Evolutionary conservation across 75 land plant genomes (phyloP).

Genomic region (Picea sitchensis): DNA sequence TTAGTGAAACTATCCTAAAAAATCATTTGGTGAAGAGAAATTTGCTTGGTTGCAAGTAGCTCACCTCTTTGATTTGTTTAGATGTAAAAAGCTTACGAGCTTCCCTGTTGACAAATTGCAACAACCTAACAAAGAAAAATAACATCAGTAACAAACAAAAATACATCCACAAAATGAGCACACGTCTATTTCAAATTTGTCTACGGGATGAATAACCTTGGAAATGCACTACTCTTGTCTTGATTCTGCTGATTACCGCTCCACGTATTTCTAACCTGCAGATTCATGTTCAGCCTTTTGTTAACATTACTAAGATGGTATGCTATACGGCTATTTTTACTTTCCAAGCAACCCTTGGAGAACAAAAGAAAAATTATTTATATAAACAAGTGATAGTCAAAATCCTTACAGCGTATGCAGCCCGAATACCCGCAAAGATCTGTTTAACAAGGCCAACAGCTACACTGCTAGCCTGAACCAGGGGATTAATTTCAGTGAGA

Average conservation of each 20-base stretch:
- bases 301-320: not conserved
- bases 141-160: constrained; percentile 1
- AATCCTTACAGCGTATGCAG: constrained; percentile 20
- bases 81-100: constrained; percentile 39
- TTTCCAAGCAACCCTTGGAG: not conserved
- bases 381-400: not conserved
- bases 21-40: not conserved
- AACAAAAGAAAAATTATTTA: not conserved
- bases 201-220: constrained; percentile 37
- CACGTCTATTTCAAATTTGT: not conserved
- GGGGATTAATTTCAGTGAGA: constrained; percentile 15
- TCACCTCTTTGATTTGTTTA: constrained; percentile 71
- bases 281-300: no score
- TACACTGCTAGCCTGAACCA: constrained; percentile 9
- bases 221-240: constrained; percentile 41
- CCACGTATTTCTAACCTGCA: constrained; percentile 50
- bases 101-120: constrained; percentile 38
- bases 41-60: not conserved
- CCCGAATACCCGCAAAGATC: constrained; percentile 50
- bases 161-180: not conserved
- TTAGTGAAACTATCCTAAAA: not conserved
- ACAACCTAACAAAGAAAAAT: constrained; percentile 39
- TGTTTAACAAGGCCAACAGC: constrained; percentile 20
- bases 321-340: not conserved
- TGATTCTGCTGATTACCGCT: constrained; percentile 44